Percentiles rank a stretch among this genome's conserved stretches.
Evolutionary conservation across 2,329 filamentous ascomycete genomes (phyloP).

Genomic region (Lasiodiplodia sp.): DNA sequence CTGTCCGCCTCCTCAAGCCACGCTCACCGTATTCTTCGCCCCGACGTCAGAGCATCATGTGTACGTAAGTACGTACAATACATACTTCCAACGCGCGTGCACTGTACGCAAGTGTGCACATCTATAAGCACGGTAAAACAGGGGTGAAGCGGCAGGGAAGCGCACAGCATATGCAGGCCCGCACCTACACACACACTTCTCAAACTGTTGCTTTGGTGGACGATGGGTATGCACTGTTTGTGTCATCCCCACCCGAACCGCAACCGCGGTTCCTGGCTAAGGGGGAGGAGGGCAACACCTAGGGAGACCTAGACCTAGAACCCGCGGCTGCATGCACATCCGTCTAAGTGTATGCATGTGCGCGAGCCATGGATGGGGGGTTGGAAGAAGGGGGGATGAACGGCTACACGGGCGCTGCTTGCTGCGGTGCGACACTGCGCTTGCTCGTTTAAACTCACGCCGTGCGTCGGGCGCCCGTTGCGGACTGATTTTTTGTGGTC

Average conservation of each 20-base stretch:
- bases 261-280: constrained; percentile 7
- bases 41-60: not conserved
- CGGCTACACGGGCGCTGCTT: not conserved
- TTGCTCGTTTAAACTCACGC: not conserved
- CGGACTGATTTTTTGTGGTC: not conserved
- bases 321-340: not conserved
- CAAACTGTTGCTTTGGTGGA: not conserved
- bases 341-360: not conserved
- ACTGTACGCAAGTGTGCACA: not conserved
- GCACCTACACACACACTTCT: not conserved
- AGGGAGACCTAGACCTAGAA: not conserved
- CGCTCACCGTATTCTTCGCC: not conserved
- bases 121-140: constrained; percentile 3
- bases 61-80: not conserved
- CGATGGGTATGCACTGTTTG: not conserved
- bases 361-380: not conserved
- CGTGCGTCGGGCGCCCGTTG: not conserved
- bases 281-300: not conserved
- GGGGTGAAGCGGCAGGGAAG: not conserved
- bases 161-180: not conserved
- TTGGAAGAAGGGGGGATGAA: not conserved
- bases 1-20: not conserved
- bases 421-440: not conserved
- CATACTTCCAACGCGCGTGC: not conserved
- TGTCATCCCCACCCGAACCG: not conserved